These are phyloP conservation scores for Ceratocystis alfenasii DNA, from an alignment of 2,329 filamentous ascomycete species.

Conservation along the genomic window DNA sequence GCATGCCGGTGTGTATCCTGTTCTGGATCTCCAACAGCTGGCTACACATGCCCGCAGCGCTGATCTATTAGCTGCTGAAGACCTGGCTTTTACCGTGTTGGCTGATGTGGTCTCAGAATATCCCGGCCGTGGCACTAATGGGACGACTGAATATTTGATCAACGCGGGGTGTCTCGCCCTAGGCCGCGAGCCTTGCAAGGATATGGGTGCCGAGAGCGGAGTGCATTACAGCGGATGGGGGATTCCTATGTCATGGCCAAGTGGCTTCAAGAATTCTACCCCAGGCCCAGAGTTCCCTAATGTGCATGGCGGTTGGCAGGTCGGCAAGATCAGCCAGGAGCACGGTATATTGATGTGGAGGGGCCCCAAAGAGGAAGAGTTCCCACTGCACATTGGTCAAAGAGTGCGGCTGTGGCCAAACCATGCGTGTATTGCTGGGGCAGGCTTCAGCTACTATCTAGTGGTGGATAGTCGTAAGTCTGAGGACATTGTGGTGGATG, in stretches of 20 bases:
- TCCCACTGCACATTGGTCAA: conserved; percentile 48
- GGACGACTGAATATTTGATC: conserved; percentile 51
- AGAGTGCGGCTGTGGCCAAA: conserved; percentile 65
- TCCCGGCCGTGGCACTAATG: conserved; percentile 39
- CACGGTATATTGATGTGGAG: conserved; percentile 60
- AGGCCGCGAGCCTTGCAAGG: conserved; percentile 59
- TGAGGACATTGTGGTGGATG: conserved; percentile 53
- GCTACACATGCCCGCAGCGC: conserved; percentile 49
- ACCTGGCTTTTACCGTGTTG: conserved; percentile 57
- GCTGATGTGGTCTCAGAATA: conserved; percentile 62
- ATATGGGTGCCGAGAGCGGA: conserved; percentile 29
- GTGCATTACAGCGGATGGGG: conserved; percentile 58
- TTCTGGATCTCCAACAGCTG: conserved; percentile 68
- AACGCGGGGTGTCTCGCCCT: conserved; percentile 58
- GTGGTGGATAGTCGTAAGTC: conserved; percentile 51
- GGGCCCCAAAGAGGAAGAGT: conserved; percentile 33
- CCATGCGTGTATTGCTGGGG: conserved; percentile 66
- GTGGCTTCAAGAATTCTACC: conserved; percentile 28
- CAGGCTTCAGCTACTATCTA: conserved; percentile 60
- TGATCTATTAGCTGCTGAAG: conserved; percentile 36
- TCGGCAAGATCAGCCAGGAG: conserved; percentile 63
- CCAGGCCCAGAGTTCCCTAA: conserved; percentile 35
- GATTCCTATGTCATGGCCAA: conserved; percentile 48
- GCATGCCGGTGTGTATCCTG: conserved; percentile 65
- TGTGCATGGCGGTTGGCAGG: conserved; percentile 47